Conservation (phyloP, 441 rosid species). For the Macaranga tanarius region DNA sequence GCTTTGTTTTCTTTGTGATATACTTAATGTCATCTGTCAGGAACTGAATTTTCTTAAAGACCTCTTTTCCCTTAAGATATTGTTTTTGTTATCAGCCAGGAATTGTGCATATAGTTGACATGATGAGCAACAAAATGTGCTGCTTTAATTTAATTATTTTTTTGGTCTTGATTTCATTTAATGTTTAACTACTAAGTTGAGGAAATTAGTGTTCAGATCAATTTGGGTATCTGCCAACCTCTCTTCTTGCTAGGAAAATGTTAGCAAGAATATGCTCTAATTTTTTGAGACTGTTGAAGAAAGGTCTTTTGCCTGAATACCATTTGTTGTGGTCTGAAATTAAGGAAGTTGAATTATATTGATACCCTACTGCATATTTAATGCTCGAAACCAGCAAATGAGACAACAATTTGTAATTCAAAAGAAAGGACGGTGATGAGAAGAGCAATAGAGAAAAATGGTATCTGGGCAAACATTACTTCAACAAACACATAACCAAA, state of each 20-base stretch:
- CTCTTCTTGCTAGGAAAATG: background rate
- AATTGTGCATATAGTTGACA: background rate
- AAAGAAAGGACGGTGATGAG: background rate
- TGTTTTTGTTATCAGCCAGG: background rate
- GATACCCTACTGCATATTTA: background rate
- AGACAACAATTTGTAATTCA: background rate
- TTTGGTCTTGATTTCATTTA: background rate
- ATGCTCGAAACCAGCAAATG: background rate
- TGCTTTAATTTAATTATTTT: background rate
- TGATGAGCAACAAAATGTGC: background rate
- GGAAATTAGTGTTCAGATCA: background rate
- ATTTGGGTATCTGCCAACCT: slow-evolving; percentile 2
- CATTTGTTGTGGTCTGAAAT: background rate
- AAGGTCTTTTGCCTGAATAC: background rate
- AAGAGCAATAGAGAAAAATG: background rate
- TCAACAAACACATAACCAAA: too few species aligned
- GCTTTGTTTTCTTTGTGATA: slow-evolving; percentile 25
- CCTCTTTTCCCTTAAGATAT: background rate
- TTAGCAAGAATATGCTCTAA: background rate
- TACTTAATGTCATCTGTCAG: slow-evolving; percentile 3
- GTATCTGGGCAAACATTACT: background rate
- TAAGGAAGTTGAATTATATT: background rate
- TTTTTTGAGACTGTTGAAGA: background rate
- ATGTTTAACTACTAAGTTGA: background rate
- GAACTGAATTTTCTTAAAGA: slow-evolving; percentile 2